These are phyloP conservation scores for Coniochaeta sp. DNA, from an alignment of 2,329 filamentous ascomycete genomes.

Conservation along the genomic window DNA sequence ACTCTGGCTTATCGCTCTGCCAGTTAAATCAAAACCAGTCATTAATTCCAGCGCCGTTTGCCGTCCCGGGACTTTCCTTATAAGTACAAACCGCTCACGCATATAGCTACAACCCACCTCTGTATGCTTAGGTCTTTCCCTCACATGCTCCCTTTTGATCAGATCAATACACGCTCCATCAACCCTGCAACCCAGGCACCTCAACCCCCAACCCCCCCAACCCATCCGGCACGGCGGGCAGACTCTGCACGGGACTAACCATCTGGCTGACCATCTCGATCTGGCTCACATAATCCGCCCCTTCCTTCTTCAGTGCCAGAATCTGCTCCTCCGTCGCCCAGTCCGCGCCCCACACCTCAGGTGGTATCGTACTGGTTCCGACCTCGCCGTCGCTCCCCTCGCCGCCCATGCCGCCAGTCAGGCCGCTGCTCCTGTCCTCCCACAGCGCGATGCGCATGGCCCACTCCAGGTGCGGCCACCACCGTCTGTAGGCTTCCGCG, in stretches of 20 bases:
- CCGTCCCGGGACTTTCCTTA: background rate
- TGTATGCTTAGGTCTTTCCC: too few species aligned
- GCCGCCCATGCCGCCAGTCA: background rate
- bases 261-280: conserved; percentile 39
- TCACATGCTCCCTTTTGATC: too few species aligned
- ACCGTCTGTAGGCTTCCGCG: conserved; percentile 31
- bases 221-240: conserved; percentile 15
- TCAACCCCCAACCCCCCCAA: background rate
- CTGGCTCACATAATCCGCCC: conserved; percentile 30
- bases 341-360: conserved; percentile 50
- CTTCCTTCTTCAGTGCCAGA: conserved; percentile 19
- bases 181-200: background rate
- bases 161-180: too few species aligned
- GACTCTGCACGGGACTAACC: conserved; percentile 21
- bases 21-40: background rate
- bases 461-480: conserved; percentile 58
- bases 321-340: conserved; percentile 34
- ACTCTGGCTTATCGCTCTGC: background rate
- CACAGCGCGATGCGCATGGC: conserved; percentile 52
- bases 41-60: background rate
- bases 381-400: conserved; percentile 26
- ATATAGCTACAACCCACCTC: too few species aligned
- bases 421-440: conserved; percentile 36
- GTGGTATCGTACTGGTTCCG: conserved; percentile 30
- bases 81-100: too few species aligned